phyloP scores from a whole-genome alignment of 2,329 filamentous ascomycete genomes.

The Byssothecium circinans region DNA sequence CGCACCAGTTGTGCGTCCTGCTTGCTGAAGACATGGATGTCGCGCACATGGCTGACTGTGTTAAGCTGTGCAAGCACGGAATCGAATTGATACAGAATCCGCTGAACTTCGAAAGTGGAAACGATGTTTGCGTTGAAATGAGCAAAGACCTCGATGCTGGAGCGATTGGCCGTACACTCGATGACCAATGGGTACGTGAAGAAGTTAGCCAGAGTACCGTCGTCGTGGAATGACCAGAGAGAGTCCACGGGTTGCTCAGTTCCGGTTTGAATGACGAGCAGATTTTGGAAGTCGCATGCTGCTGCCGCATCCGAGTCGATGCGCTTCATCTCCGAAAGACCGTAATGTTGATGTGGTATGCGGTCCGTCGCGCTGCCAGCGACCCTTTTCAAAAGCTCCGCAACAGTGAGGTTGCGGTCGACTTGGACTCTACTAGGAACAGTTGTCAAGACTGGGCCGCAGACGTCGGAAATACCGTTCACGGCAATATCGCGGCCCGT shows the following conservation, averaged over 20 bases:
- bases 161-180: conserved; percentile 28
- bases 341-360: conserved; percentile 43
- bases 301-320: conserved; percentile 56
- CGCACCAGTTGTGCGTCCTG: conserved; percentile 28
- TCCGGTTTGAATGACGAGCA: conserved; percentile 56
- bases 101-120: conserved; percentile 32
- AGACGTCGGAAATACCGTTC: conserved; percentile 35
- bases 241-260: conserved; percentile 24
- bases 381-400: conserved; percentile 25
- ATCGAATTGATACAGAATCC: conserved; percentile 33
- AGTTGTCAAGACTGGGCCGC: conserved; percentile 45
- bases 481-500: conserved; percentile 41
- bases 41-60: conserved; percentile 20
- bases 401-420: conserved; percentile 24
- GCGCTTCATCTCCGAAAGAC: conserved; percentile 42
- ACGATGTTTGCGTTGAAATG: conserved; percentile 34
- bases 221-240: conserved; percentile 33
- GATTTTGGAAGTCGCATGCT: conserved; percentile 60
- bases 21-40: conserved; percentile 30
- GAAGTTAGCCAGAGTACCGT: conserved; percentile 32
- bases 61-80: conserved; percentile 31
- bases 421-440: conserved; percentile 42
- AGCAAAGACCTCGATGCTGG: conserved; percentile 23
- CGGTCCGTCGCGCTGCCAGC: conserved; percentile 25
- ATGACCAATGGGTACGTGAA: conserved; percentile 40